Percentiles rank a stretch among this genome's conserved stretches.
These are phyloP conservation scores for Aotearoamyces nothofagi DNA, from an alignment of 2,329 filamentous ascomycete genomes.

Conservation along the genomic window DNA sequence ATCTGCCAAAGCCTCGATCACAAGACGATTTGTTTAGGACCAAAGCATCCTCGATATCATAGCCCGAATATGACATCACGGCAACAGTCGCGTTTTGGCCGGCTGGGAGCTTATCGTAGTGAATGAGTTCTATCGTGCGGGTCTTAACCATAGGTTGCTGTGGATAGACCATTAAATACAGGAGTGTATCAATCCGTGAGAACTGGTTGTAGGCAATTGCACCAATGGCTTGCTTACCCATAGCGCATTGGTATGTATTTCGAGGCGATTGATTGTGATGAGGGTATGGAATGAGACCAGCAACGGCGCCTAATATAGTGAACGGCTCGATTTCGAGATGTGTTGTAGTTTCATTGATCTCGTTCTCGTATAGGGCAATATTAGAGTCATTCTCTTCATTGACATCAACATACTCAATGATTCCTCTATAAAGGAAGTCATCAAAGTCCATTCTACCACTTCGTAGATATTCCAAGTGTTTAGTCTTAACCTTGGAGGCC, in stretches of 20 bases:
- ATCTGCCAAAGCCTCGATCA: constrained; percentile 88
- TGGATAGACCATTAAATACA: constrained; percentile 95
- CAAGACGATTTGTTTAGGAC: constrained; percentile 93
- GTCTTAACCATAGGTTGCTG: constrained; percentile 97
- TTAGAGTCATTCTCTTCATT: constrained; percentile 97
- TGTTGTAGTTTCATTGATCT: constrained; percentile 71
- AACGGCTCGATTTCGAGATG: constrained; percentile 98
- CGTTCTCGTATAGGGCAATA: constrained; percentile 76
- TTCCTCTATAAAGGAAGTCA: constrained; percentile 75
- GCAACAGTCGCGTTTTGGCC: constrained; percentile 96
- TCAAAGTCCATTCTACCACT: constrained; percentile 81
- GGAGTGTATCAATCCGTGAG: constrained; percentile 85
- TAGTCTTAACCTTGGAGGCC: constrained; percentile 62
- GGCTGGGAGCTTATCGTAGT: constrained; percentile 93
- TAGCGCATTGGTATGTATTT: constrained; percentile 98
- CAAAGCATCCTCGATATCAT: constrained; percentile 97
- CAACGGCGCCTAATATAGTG: constrained; percentile 87
- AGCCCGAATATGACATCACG: constrained; percentile 98
- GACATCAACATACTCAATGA: constrained; percentile 93
- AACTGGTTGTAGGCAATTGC: constrained; percentile 98
- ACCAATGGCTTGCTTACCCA: constrained; percentile 99
- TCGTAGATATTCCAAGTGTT: constrained; percentile 69
- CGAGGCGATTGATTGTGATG: constrained; percentile 98
- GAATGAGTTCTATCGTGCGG: constrained; percentile 88
- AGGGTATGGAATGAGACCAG: constrained; percentile 90